Evolutionary conservation across 2,329 filamentous ascomycete genomes (phyloP), one percentile per base, ranked within the genome.

Genomic region (Teratosphaeria pseudoeucalypti): DNA sequence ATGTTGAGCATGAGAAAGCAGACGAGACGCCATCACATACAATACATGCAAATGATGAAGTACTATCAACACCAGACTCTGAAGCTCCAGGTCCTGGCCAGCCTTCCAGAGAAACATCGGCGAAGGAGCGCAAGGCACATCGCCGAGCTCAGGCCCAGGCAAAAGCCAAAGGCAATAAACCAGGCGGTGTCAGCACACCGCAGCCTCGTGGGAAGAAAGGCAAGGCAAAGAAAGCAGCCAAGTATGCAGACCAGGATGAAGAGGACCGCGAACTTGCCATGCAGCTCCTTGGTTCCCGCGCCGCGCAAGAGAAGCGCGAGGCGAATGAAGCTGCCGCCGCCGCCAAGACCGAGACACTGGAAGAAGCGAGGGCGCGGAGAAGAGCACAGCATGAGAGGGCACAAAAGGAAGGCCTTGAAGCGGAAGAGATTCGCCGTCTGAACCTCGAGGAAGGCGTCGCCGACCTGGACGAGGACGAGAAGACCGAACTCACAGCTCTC

Each of bases 231-330:
- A 95, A 94, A 73, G 90, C 90, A 3, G 79, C 84, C 60, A 96
- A 96, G 72, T 99, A 99, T 76, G 92, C 88, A 54, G 79, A 95
- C 67, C 94, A 97, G 78, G 92, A 97, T 67, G 91, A 96, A 58
- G 92, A 96, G 74, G 94, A 99, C 69, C 89, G 91, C 12, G 83
- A 82, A 6, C 82, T 92, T 0, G 90, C 91, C 34, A 88, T 96
- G 74, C 82, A 85, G 27, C 81, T 97, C n/a, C 85, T 96, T n/a
- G 94, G 94, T 47, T 86, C 89, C 1, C 78, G 81, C 61, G 81
- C 82, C 0, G 86, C 86, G 1, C 82, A 83, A 43, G 81, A 88
- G 66, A 85, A 85, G 63, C 84, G 82, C 14, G 84, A 87, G 66
- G 87, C 85, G 2, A 87, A 89, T 52, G 74, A 75, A 54, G 76